phyloP scores from a whole-genome alignment of 75 land plant species.

The Pinus albicaulis region DNA sequence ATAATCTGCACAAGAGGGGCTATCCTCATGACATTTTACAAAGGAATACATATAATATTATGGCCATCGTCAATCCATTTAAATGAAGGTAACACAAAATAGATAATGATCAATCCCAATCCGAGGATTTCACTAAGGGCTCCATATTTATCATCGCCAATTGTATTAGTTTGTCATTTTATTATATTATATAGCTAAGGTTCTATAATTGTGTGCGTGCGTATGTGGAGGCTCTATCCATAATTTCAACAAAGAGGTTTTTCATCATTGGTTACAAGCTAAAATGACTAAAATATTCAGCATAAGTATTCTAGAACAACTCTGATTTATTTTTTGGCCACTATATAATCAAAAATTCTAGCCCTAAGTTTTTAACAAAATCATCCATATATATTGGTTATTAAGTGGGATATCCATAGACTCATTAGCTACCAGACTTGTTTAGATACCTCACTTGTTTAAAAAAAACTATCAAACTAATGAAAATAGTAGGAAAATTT shows the following conservation, averaged over 20 bases:
- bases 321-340: constrained; percentile 42
- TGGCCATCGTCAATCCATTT: constrained; percentile 7
- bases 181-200: constrained; percentile 62
- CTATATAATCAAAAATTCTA: constrained; percentile 46
- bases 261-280: constrained; percentile 8
- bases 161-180: constrained; percentile 45
- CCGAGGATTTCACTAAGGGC: constrained; percentile 24
- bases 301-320: constrained; percentile 47
- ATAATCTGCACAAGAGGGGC: constrained; percentile 45
- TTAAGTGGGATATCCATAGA: constrained; percentile 44
- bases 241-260: too few relatives aligned
- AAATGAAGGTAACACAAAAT: not conserved
- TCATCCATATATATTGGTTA: constrained; percentile 30
- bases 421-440: too few relatives aligned
- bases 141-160: constrained; percentile 30
- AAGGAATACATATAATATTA: constrained; percentile 37
- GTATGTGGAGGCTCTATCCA: too few relatives aligned
- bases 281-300: constrained; percentile 23
- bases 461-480: too few relatives aligned
- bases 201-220: not conserved
- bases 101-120: not conserved
- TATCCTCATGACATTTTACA: constrained; percentile 47
- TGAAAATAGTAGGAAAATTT: too few relatives aligned
- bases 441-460: too few relatives aligned
- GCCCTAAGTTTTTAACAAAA: constrained; percentile 36